Conservation (phyloP, 2,329 filamentous ascomycete genomes). For the Cladosporium sp. region DNA sequence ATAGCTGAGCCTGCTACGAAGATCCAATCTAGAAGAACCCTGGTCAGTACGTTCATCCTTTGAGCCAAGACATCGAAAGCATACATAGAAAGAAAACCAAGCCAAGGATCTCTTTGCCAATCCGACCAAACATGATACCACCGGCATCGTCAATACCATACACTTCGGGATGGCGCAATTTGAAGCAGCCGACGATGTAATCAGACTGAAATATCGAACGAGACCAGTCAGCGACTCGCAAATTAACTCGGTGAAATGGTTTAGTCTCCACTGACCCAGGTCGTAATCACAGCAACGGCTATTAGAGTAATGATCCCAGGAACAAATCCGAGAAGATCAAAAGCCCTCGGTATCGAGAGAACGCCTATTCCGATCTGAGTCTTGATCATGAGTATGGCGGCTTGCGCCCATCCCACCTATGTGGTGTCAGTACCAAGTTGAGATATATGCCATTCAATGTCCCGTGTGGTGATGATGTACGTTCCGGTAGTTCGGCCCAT, state of each 20-base stretch:
- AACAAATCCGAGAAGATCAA: conserved; percentile 44
- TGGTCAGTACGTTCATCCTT: background rate
- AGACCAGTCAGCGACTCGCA: background rate
- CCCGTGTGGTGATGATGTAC: conserved; percentile 36
- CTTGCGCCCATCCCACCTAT: conserved; percentile 21
- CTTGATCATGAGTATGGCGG: conserved; percentile 51
- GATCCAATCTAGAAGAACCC: conserved; percentile 51
- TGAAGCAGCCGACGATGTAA: conserved; percentile 48
- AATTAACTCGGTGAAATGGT: background rate
- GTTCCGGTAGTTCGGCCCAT: conserved; percentile 34
- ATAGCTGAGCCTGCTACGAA: conserved; percentile 56
- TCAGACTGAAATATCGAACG: conserved; percentile 25
- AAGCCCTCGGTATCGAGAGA: conserved; percentile 45
- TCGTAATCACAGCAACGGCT: conserved; percentile 39
- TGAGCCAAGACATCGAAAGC: background rate
- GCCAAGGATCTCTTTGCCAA: conserved; percentile 47
- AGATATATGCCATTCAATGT: conserved; percentile 41
- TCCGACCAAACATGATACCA: conserved; percentile 47
- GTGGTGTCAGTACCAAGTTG: conserved; percentile 38
- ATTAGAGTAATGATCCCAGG: conserved; percentile 44
- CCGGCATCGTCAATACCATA: conserved; percentile 56
- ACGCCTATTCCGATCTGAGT: conserved; percentile 50
- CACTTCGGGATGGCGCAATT: conserved; percentile 49
- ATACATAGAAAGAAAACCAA: conserved; percentile 35
- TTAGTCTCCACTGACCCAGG: conserved; percentile 30